Evolutionary conservation across 306 rosid species (phyloP).

Genomic region (Echinosophora koreensis): DNA sequence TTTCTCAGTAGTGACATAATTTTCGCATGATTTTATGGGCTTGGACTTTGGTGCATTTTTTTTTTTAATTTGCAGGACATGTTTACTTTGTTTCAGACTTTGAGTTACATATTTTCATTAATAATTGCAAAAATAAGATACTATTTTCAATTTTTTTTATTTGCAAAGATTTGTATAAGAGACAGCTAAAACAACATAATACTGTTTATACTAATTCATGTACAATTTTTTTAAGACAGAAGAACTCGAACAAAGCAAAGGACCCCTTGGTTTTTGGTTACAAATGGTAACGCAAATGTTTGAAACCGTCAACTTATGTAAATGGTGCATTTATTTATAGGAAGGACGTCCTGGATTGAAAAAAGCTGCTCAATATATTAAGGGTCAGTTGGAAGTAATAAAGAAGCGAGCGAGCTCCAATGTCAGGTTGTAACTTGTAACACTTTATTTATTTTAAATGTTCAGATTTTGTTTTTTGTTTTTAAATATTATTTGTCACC

Average conservation of each 20-base stretch:
- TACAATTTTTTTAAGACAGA: too few species aligned
- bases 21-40: conserved; percentile 28
- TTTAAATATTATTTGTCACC: conserved; percentile 7
- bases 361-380: conserved; percentile 82
- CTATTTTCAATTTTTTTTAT: too few species aligned
- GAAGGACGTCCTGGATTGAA: conserved; percentile 95
- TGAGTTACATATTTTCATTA: too few species aligned
- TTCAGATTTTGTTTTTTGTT: background rate
- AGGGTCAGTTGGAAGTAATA: conserved; percentile 67
- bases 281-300: background rate
- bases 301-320: background rate
- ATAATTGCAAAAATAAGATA: too few species aligned
- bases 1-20: too few species aligned
- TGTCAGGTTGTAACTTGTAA: conserved; percentile 63
- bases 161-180: too few species aligned
- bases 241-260: too few species aligned
- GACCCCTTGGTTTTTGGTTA: too few species aligned
- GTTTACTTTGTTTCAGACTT: too few species aligned
- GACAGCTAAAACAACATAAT: too few species aligned
- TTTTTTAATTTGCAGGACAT: too few species aligned
- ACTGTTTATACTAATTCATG: too few species aligned
- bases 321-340: conserved; percentile 55
- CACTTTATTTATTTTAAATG: background rate
- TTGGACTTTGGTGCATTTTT: conserved; percentile 47
- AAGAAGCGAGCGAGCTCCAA: conserved; percentile 75